Evolutionary conservation across 306 rosid species (phyloP).

Genomic region (Cucumis cinereus): DNA sequence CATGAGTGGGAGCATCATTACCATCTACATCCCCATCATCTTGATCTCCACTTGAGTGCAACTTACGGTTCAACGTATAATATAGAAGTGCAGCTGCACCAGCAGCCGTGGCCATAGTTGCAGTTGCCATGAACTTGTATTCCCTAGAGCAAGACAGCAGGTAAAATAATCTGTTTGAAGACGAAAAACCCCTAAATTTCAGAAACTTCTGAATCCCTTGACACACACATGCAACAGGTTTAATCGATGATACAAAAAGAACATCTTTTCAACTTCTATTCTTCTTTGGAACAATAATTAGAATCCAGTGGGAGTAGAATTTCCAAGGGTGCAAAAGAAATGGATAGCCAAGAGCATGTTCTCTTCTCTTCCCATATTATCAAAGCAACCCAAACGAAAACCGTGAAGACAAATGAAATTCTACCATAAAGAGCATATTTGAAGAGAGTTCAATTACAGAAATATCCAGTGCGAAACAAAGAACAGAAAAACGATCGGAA

Average conservation of each 20-base stretch:
- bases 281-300: background rate
- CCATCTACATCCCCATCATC: slow-evolving; percentile 35
- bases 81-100: slow-evolving; percentile 92
- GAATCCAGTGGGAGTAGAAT: background rate
- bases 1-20: slow-evolving; percentile 16
- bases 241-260: background rate
- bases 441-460: background rate
- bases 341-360: background rate
- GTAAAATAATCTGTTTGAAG: slow-evolving; percentile 2
- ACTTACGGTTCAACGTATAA: slow-evolving; percentile 68
- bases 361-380: background rate
- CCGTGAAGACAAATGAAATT: background rate
- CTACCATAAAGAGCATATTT: background rate
- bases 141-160: slow-evolving; percentile 19
- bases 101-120: slow-evolving; percentile 96
- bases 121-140: slow-evolving; percentile 68
- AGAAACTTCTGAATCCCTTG: background rate
- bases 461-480: background rate
- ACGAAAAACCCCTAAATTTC: background rate
- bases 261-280: background rate
- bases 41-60: slow-evolving; percentile 18
- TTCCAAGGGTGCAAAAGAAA: background rate
- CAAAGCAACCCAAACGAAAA: background rate
- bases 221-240: background rate
- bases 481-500: background rate